phyloP scores from a whole-genome alignment of 2,329 filamentous ascomycete genomes.

The Xylariales sp. region DNA sequence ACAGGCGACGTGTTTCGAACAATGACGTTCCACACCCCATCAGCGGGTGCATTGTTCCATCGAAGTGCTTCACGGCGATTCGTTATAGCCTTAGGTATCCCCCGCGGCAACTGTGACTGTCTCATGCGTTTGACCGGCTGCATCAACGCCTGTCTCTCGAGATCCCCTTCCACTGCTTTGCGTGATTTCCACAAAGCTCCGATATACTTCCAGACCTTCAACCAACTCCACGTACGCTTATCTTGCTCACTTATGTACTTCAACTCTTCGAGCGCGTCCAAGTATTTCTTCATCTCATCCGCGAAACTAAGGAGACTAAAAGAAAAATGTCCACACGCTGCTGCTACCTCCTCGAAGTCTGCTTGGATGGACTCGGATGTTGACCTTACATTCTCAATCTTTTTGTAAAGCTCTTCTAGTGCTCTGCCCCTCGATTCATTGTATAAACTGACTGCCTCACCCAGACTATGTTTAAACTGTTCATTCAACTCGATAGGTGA shows the following conservation, averaged over 20 bases:
- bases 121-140: constrained; percentile 60
- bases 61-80: constrained; percentile 64
- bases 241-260: constrained; percentile 75
- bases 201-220: constrained; percentile 76
- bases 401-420: constrained; percentile 81
- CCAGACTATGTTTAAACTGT: constrained; percentile 82
- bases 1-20: constrained; percentile 60
- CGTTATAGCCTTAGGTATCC: constrained; percentile 66
- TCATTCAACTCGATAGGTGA: constrained; percentile 80
- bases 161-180: constrained; percentile 49
- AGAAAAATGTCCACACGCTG: constrained; percentile 97
- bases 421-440: constrained; percentile 79
- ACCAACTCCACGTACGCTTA: constrained; percentile 81
- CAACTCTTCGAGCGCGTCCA: constrained; percentile 86
- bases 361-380: constrained; percentile 82
- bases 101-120: constrained; percentile 66
- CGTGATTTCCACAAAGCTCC: constrained; percentile 47
- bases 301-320: constrained; percentile 92
- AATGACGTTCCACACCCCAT: constrained; percentile 52
- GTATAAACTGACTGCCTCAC: constrained; percentile 84
- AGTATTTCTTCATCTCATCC: constrained; percentile 85
- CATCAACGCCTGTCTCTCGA: constrained; percentile 57
- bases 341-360: constrained; percentile 95
- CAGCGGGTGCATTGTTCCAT: constrained; percentile 65
- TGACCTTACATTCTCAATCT: constrained; percentile 76